Conservation (phyloP, 2,329 filamentous ascomycete species). For the Amphichorda felina region DNA sequence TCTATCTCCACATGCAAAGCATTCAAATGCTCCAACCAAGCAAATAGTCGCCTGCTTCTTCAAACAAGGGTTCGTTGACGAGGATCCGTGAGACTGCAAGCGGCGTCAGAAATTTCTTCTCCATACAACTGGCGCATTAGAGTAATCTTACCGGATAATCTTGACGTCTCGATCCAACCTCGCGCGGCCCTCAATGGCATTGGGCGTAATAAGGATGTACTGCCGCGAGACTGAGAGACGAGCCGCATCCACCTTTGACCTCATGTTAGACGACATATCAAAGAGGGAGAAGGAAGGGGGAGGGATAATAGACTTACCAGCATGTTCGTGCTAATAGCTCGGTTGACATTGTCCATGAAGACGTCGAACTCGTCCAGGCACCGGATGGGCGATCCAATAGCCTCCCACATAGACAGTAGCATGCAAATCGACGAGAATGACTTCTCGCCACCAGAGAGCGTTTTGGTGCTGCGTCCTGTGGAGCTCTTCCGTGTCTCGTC, state of each 20-base stretch:
- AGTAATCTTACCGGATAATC: conserved; percentile 55
- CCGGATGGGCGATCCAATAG: conserved; percentile 89
- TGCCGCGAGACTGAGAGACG: conserved; percentile 80
- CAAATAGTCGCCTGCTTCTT: not conserved
- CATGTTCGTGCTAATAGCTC: conserved; percentile 86
- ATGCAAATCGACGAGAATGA: conserved; percentile 96
- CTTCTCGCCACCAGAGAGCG: conserved; percentile 90
- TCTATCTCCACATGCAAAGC: no score
- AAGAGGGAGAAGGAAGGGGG: not conserved
- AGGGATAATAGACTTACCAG: conserved; percentile 46
- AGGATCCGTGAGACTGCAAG: conserved; percentile 42
- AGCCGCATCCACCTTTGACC: conserved; percentile 61
- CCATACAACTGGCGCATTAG: not conserved
- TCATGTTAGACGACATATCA: not conserved
- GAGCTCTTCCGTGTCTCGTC: conserved; percentile 57
- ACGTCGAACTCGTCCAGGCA: conserved; percentile 98
- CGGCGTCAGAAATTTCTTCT: not conserved
- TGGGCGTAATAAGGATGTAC: conserved; percentile 93
- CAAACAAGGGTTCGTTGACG: conserved; percentile 31
- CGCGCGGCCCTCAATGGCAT: conserved; percentile 56
- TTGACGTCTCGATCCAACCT: conserved; percentile 58
- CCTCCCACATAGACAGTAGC: conserved; percentile 88
- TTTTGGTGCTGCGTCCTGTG: conserved; percentile 74
- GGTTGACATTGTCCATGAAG: conserved; percentile 97
- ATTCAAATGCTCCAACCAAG: not conserved